Evolutionary conservation across 2,329 filamentous ascomycete genomes (phyloP).

Genomic region (Ceratocystiopsis minuta): DNA sequence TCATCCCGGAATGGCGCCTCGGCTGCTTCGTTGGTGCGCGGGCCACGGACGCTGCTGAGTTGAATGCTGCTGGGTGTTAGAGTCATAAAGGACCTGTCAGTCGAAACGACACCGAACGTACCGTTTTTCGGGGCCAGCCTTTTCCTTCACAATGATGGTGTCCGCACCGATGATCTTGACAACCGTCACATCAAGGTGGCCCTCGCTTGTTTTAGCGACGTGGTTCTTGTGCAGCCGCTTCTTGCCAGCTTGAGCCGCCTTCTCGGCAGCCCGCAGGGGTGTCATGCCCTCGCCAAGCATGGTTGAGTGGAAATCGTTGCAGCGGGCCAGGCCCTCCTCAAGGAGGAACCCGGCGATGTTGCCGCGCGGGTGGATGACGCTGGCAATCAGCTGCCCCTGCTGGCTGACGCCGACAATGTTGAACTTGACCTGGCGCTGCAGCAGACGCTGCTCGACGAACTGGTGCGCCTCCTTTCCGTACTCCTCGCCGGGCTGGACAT

Average conservation of each 20-base stretch:
- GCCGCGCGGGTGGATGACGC: constrained; percentile 71
- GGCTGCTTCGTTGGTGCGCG: constrained; percentile 71
- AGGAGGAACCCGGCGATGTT: constrained; percentile 87
- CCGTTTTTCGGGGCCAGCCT: constrained; percentile 70
- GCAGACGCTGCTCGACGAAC: constrained; percentile 70
- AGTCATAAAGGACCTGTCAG: background rate
- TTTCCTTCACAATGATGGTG: constrained; percentile 71
- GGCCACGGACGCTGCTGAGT: constrained; percentile 82
- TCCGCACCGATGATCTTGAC: constrained; percentile 77
- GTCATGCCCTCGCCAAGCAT: constrained; percentile 83
- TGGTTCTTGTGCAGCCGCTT: constrained; percentile 68
- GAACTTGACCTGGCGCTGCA: constrained; percentile 72
- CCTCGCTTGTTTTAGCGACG: constrained; percentile 47
- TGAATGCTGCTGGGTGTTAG: constrained; percentile 34
- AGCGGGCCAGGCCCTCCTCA: constrained; percentile 74
- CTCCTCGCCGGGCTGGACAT: constrained; percentile 71
- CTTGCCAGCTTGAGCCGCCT: constrained; percentile 58
- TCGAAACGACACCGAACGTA: background rate
- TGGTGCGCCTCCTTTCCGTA: constrained; percentile 74
- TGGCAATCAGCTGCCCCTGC: constrained; percentile 79
- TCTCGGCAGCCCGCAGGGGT: constrained; percentile 68
- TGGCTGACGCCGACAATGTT: constrained; percentile 74
- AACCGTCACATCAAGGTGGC: constrained; percentile 64
- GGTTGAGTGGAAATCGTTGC: constrained; percentile 90
- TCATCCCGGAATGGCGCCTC: constrained; percentile 82